Base-by-base conservation (phyloP, 2,329 filamentous ascomycete genomes). In the Fusarium citri region DNA sequence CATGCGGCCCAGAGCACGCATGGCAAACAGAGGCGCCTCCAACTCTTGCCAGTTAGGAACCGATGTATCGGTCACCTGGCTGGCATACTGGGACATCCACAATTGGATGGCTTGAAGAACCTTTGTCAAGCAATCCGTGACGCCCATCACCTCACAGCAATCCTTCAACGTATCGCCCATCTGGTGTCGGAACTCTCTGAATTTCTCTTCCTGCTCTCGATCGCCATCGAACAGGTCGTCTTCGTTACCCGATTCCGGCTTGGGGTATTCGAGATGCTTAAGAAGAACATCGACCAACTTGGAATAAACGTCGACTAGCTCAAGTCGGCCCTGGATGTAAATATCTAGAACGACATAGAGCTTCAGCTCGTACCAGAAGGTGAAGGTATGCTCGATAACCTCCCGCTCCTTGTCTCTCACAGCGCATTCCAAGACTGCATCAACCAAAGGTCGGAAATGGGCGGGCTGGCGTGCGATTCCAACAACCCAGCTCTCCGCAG, bases 81-180 rank as follows among this genome's bases (percentile, higher is more conserved):
- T 83, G 23, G 91, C 94, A 76, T 97, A 94, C 59, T 90, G 91
- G 62, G 89, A 88, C 78, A 94, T 95, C 95, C 97, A 99, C 30
- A 90, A 77, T 79, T 97, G 92, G 72, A 99, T 97, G 62, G 93
- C 85, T 20, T 91, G 84, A 71, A 97, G 94, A 9, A 97, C 92
- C 80, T 99, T 99, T 71, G 89, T 89, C 48, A 99, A 85, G 75
- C 96, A 98, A 68, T 97, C 93, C 1, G 93, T 92, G 14, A 97
- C 93, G 12, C 95, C 95, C 83, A 99, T 94, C 42, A 99, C 95
- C 78, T 98, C 93, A 80, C 96, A 99, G 57, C 93, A 93, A 76
- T 99, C 96, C 81, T 99, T 99, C 51, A 99, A 87, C 0, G 97
- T 97, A 78, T 99, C 97, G 37, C 96, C 96, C 94, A 99, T 98